Conservation (phyloP, 2,329 filamentous ascomycete genomes). For the Fusarium pilosicola region DNA sequence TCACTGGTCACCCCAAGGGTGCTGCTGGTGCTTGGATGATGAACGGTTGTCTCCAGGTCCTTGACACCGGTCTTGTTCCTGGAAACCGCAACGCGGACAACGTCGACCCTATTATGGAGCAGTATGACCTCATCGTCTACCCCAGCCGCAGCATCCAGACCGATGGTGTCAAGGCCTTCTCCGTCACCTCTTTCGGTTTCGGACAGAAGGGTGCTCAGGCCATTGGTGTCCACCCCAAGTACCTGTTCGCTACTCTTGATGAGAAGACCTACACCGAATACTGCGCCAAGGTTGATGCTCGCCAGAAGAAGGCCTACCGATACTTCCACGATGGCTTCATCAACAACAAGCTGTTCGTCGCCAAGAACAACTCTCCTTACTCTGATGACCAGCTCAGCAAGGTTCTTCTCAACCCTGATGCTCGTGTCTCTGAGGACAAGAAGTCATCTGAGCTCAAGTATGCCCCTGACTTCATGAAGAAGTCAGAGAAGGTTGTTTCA, state of each 20-base stretch:
- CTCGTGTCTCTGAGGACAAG: slow-evolving; percentile 85
- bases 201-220: slow-evolving; percentile 98
- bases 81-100: slow-evolving; percentile 99
- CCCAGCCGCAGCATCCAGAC: slow-evolving; percentile 96
- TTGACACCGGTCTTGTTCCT: slow-evolving; percentile 92
- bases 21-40: slow-evolving; percentile 99
- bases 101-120: slow-evolving; percentile 93
- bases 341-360: slow-evolving; percentile 97
- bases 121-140: slow-evolving; percentile 98
- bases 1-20: slow-evolving; percentile 99
- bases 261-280: slow-evolving; percentile 84
- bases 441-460: slow-evolving; percentile 84
- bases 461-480: slow-evolving; percentile 74
- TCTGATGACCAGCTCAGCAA: slow-evolving; percentile 85
- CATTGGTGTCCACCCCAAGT: slow-evolving; percentile 96
- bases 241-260: slow-evolving; percentile 94
- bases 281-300: slow-evolving; percentile 85
- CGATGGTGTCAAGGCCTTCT: slow-evolving; percentile 98
- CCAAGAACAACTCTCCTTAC: slow-evolving; percentile 92
- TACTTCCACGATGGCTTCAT: slow-evolving; percentile 99
- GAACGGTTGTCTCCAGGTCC: slow-evolving; percentile 95
- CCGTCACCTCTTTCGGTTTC: slow-evolving; percentile 98
- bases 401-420: slow-evolving; percentile 93
- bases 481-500: slow-evolving; percentile 64
- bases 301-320: slow-evolving; percentile 98